These are phyloP conservation scores for Ceratocystis huliohia DNA, from an alignment of 2,329 filamentous ascomycete species.

Conservation along the genomic window DNA sequence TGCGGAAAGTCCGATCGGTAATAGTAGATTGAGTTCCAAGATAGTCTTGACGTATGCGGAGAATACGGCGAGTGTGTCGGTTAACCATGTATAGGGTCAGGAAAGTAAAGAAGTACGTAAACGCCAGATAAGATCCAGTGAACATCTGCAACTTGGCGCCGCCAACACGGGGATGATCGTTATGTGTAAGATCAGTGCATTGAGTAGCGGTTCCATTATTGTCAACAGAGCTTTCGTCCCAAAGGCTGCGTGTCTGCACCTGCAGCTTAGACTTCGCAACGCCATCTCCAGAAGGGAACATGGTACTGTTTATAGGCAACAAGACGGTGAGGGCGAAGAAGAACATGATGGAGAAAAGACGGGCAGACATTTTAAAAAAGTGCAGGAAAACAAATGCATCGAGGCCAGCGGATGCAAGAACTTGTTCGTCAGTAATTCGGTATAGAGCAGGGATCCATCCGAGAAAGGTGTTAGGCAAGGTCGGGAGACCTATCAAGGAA, in stretches of 20 bases:
- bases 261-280: conserved; percentile 10
- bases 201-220: conserved; percentile 18
- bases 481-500: conserved; percentile 49
- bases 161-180: conserved; percentile 21
- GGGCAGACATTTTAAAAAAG: conserved; percentile 92
- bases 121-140: conserved; percentile 87
- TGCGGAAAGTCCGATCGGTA: conserved; percentile 81
- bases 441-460: conserved; percentile 88
- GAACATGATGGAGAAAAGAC: conserved; percentile 65
- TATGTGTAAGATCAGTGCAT: conserved; percentile 26
- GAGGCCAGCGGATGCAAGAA: conserved; percentile 77
- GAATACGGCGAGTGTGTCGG: conserved; percentile 70
- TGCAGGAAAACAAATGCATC: conserved; percentile 92
- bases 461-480: conserved; percentile 71
- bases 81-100: conserved; percentile 75
- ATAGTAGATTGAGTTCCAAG: conserved; percentile 89
- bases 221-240: conserved; percentile 10
- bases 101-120: conserved; percentile 81
- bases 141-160: conserved; percentile 35
- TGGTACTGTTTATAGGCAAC: conserved; percentile 63
- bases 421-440: conserved; percentile 73
- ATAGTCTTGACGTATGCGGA: conserved; percentile 77
- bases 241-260: not conserved
- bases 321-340: conserved; percentile 73
- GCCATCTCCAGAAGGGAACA: conserved; percentile 33